Conservation (phyloP, 164 flowering plant species). For the Liquidambar formosana region DNA sequence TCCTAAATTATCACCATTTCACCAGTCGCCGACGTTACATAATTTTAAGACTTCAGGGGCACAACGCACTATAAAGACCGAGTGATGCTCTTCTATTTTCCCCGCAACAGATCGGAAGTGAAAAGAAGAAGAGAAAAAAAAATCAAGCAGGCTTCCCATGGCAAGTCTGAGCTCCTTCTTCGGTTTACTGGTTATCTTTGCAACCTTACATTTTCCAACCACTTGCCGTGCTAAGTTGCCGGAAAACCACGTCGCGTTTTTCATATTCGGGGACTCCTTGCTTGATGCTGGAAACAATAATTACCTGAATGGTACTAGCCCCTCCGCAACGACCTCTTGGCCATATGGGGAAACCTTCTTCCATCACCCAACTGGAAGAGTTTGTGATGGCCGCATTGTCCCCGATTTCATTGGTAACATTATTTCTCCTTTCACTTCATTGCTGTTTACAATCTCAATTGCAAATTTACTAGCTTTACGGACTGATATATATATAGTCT, state of each 20-base stretch:
- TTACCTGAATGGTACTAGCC: not conserved
- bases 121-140: no score
- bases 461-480: no score
- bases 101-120: no score
- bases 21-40: no score
- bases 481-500: no score
- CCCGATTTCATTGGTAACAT: constrained; percentile 32
- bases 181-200: not conserved
- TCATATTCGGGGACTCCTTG: constrained; percentile 23
- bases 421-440: not conserved
- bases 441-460: not conserved
- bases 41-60: no score
- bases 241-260: constrained; percentile 4
- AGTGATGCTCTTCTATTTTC: no score
- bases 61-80: no score
- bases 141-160: no score
- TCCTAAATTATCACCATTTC: no score
- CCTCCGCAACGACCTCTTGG: not conserved
- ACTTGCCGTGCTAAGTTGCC: not conserved
- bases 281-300: constrained; percentile 24
- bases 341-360: constrained; percentile 23
- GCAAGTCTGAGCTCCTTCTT: not conserved
- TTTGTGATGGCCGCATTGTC: constrained; percentile 21
- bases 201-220: not conserved
- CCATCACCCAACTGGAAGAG: constrained; percentile 18